phyloP scores from a whole-genome alignment of 805 yeast genomes.

The Suhomyces prunicola region DNA sequence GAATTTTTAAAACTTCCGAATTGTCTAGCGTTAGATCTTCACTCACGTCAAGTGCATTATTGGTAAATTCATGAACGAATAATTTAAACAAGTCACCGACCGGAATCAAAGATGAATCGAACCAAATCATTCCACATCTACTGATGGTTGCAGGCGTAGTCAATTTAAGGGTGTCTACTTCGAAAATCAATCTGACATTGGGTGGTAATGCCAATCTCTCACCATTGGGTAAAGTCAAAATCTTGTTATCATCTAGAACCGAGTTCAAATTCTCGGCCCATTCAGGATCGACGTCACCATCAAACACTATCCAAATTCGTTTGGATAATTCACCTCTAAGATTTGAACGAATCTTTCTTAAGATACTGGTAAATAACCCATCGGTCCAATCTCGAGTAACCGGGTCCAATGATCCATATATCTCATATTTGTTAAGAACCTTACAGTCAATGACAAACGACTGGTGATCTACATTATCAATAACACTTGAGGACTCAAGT shows the following conservation, averaged over 20 bases:
- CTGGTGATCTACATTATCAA: constrained; percentile 36
- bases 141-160: constrained; percentile 92
- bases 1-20: constrained; percentile 8
- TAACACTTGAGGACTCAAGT: constrained; percentile 34
- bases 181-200: constrained; percentile 69
- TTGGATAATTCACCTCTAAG: constrained; percentile 56
- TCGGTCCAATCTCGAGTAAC: constrained; percentile 91
- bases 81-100: constrained; percentile 14
- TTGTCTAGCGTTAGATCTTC: constrained; percentile 7
- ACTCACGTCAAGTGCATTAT: constrained; percentile 5
- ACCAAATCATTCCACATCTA: constrained; percentile 86
- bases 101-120: constrained; percentile 38
- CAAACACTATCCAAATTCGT: constrained; percentile 76
- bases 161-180: constrained; percentile 58
- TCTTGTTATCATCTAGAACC: constrained; percentile 82
- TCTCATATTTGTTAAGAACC: constrained; percentile 57
- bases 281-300: constrained; percentile 89
- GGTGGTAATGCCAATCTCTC: constrained; percentile 70
- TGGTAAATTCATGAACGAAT: constrained; percentile 15
- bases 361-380: constrained; percentile 69
- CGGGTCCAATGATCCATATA: constrained; percentile 70
- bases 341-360: constrained; percentile 57
- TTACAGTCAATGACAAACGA: constrained; percentile 67
- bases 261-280: constrained; percentile 93
- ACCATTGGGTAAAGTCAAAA: constrained; percentile 84